A percentile compares a stretch with the other conserved stretches of the same genome.
Conservation (phyloP, 2,329 filamentous ascomycete species). For the Thelonectria blattea region DNA sequence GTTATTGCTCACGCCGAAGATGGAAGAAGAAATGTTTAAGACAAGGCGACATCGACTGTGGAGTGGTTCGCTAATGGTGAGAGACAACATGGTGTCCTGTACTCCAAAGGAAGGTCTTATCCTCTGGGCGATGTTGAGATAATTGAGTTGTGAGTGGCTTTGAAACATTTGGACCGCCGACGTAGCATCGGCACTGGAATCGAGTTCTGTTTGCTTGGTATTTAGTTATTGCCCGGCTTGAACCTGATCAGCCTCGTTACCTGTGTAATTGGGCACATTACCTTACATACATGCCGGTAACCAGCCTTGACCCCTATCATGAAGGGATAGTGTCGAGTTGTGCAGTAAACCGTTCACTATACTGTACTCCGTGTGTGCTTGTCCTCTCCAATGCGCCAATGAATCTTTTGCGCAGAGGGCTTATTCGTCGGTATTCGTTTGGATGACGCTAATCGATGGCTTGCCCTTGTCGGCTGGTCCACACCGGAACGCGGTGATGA, state of each 20-base stretch:
- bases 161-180: conserved; percentile 3
- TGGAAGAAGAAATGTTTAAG: conserved; percentile 23
- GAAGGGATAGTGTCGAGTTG: conserved; percentile 5
- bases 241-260: not conserved
- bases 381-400: not conserved
- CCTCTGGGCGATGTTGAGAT: not conserved
- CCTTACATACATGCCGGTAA: not conserved
- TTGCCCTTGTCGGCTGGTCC: conserved; percentile 29
- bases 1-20: conserved; percentile 28
- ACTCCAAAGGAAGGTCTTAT: conserved; percentile 16
- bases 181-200: not conserved
- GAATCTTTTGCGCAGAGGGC: not conserved
- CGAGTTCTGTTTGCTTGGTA: conserved; percentile 11
- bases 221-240: not conserved
- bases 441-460: conserved; percentile 29
- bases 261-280: not conserved
- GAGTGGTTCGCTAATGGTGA: conserved; percentile 28
- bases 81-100: conserved; percentile 19
- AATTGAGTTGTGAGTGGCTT: conserved; percentile 3
- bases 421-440: not conserved
- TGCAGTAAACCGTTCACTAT: not conserved
- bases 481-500: conserved; percentile 18
- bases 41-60: conserved; percentile 24
- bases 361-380: no score
- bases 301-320: not conserved